Evolutionary conservation across 352 stramenopile genomes (phyloP), one percentile per base, ranked within the genome.

Genomic region (Phytophthora boehmeriae): DNA sequence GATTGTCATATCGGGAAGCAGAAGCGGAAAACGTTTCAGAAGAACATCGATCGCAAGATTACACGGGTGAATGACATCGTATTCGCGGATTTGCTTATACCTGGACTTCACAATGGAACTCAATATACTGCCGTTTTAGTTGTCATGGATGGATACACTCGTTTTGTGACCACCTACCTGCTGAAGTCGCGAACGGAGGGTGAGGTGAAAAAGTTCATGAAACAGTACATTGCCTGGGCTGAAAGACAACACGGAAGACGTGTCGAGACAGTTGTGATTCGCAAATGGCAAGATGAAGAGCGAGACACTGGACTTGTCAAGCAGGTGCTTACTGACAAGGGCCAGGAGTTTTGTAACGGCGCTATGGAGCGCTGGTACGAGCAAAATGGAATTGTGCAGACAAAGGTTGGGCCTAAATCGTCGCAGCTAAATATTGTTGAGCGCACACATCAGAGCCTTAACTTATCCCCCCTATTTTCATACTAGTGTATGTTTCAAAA

Each of bases 1-100:
- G 46, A 56, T n/a, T 63, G 45, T 19, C 52, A 63, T 22, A 41
- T 68, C 10, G 60, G 45, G 2, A 68, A 68, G 46, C 60, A 58
- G 22, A 23, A 32, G n/a, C 17, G 42, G 4, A 63, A 63, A 17
- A 54, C 52, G 22, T 63, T 47, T 2, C 20, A 16, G 3, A 63
- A 63, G 45, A 60, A 9, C 11, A 19, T 69, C 1, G 54, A 63
- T 5, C 8, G 53, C 3, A 23, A 34, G 3, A 54, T 60, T 10
- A 8, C 17, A 25, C 28, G 36, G 17, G 28, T 54, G 8, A 64
- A 69, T 28, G 41, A 63, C 13, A 34, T 69, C 5, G 23, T 56
- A 1, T 69, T 55, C 20, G 53, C 54, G 8, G 46, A 64, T 11
- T 46, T 69, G 14, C 6, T 69, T 11, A 53, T 63, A 25, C 50